A percentile compares a stretch with the other conserved stretches of the same genome.
Conservation (phyloP, 192 early-diverging fungal genomes). For the Linnemannia zychae region DNA sequence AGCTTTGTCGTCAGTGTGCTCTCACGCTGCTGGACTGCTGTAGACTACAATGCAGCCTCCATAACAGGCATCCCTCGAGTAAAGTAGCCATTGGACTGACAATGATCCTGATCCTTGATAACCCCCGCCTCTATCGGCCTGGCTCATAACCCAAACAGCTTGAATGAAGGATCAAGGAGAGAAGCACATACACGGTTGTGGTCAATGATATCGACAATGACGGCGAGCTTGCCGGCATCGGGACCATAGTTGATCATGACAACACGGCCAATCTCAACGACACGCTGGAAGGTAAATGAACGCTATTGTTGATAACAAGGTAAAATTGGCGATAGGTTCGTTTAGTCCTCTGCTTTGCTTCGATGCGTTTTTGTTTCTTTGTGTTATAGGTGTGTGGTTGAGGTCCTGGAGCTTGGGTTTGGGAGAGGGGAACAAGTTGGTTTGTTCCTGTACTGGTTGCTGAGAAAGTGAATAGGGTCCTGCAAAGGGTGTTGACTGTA, state of each 20-base stretch:
- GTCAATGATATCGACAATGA: constrained; percentile 99
- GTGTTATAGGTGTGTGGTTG: neutral
- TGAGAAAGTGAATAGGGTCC: neutral
- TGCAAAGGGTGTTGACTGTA: neutral
- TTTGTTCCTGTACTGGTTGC: neutral
- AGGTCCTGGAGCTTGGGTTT: neutral
- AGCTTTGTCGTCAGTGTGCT: neutral
- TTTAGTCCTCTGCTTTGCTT: constrained; percentile 15
- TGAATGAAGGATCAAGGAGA: neutral
- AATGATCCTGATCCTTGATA: neutral
- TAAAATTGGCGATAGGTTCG: neutral
- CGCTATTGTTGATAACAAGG: constrained; percentile 27
- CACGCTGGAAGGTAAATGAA: constrained; percentile 83
- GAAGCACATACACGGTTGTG: constrained; percentile 87
- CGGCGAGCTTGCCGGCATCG: constrained; percentile 97
- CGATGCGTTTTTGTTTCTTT: no score
- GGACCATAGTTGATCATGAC: constrained; percentile 96
- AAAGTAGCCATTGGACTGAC: no score
- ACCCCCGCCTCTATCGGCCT: no score
- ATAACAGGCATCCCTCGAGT: no score
- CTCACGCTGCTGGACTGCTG: no score
- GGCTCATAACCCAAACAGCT: neutral
- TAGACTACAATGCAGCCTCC: neutral
- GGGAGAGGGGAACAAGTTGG: neutral
- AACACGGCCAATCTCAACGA: constrained; percentile 98